These are phyloP conservation scores for Viola odorata DNA, from an alignment of 345 rosid genomes.

Conservation along the genomic window DNA sequence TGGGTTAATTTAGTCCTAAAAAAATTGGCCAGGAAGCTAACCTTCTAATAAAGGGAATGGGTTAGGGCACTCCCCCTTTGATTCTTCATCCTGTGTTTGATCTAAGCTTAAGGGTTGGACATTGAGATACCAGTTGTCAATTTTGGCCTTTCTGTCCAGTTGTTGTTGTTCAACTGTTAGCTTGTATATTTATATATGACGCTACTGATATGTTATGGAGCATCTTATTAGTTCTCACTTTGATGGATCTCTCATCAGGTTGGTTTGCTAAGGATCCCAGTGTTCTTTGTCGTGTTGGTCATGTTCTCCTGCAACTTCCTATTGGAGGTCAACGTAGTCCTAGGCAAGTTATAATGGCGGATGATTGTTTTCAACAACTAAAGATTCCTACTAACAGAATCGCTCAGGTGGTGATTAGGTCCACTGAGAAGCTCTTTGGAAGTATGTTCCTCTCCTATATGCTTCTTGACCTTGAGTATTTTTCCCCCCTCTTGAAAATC, in stretches of 20 bases:
- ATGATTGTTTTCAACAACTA: constrained; percentile 75
- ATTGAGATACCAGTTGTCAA: too few species aligned
- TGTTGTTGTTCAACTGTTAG: not conserved
- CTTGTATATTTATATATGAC: too few species aligned
- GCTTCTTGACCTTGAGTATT: not conserved
- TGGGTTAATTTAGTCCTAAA: too few species aligned
- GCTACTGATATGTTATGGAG: too few species aligned
- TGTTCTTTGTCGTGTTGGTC: constrained; percentile 74
- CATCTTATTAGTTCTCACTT: too few species aligned
- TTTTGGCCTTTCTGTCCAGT: too few species aligned
- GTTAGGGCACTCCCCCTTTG: too few species aligned
- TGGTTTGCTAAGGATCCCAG: constrained; percentile 90
- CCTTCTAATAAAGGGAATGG: too few species aligned
- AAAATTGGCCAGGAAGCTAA: too few species aligned
- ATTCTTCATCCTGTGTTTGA: too few species aligned
- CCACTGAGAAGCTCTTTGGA: constrained; percentile 85
- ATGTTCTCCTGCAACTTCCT: constrained; percentile 83
- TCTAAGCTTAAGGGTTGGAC: too few species aligned
- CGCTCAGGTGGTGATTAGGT: constrained; percentile 61
- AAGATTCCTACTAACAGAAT: constrained; percentile 67
- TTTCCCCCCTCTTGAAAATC: not conserved
- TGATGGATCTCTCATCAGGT: constrained; percentile 41
- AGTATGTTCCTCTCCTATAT: constrained; percentile 49
- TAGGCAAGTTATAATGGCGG: constrained; percentile 79
- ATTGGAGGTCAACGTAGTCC: constrained; percentile 74